Percentiles rank a stretch among this genome's conserved stretches.
Conservation (phyloP, 2,329 filamentous ascomycete genomes). For the Aulographum hederae region DNA sequence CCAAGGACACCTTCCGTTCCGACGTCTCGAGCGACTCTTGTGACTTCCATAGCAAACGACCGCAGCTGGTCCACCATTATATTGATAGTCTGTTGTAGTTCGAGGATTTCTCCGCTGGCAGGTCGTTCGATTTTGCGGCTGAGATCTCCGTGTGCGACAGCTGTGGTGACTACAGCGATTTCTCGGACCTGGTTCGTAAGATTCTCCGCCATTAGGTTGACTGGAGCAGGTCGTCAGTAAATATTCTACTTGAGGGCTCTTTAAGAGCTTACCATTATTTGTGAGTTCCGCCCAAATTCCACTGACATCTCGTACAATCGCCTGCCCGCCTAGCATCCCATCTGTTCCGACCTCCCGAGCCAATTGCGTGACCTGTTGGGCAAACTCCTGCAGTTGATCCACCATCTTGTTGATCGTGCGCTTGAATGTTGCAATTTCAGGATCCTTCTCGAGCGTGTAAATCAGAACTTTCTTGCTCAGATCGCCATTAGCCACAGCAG, state of each 20-base stretch:
- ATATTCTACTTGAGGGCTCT: no score
- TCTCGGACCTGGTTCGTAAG: constrained; percentile 93
- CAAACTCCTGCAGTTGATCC: constrained; percentile 92
- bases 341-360: constrained; percentile 93
- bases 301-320: constrained; percentile 81
- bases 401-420: constrained; percentile 98
- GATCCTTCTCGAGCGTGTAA: constrained; percentile 91
- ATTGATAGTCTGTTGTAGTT: constrained; percentile 77
- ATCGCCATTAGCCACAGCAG: constrained; percentile 85
- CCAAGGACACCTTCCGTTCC: constrained; percentile 45
- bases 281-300: constrained; percentile 97
- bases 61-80: constrained; percentile 50
- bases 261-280: constrained; percentile 27
- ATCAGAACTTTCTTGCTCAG: constrained; percentile 94
- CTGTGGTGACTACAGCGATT: constrained; percentile 91
- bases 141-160: constrained; percentile 83
- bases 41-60: constrained; percentile 46
- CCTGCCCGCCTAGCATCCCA: constrained; percentile 83
- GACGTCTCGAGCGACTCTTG: constrained; percentile 45
- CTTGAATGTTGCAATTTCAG: constrained; percentile 95
- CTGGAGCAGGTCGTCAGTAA: constrained; percentile 27
- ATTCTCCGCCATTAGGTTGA: constrained; percentile 98
- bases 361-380: constrained; percentile 85
- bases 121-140: constrained; percentile 93
- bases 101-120: constrained; percentile 82